A percentile compares a stretch with the other conserved stretches of the same genome.
These are phyloP conservation scores for Wickerhamiella siamensis DNA, from an alignment of 805 yeast genomes.

Conservation along the genomic window DNA sequence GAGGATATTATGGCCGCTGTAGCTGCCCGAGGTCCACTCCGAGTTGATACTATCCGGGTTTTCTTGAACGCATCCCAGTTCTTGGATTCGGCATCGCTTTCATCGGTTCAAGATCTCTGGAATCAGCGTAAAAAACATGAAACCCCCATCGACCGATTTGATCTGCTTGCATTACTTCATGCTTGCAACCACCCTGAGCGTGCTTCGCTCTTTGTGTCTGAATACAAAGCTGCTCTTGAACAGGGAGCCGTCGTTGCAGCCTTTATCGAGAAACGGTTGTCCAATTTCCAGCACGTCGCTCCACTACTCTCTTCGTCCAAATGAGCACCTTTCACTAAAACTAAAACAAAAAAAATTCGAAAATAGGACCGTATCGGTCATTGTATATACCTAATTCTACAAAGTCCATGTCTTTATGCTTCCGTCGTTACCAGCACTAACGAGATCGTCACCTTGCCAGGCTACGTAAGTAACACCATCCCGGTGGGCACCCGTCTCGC, in stretches of 20 bases:
- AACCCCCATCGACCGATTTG: constrained; percentile 11
- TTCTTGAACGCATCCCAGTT: constrained; percentile 12
- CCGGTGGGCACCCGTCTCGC: constrained; percentile 68
- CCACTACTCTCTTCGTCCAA: too few species aligned
- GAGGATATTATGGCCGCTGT: constrained; percentile 8
- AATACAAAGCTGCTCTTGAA: neutral
- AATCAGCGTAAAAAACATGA: constrained; percentile 4
- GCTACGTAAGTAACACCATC: constrained; percentile 66
- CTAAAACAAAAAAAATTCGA: too few species aligned
- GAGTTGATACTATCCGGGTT: constrained; percentile 14
- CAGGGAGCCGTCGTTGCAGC: too few species aligned
- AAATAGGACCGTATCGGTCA: too few species aligned
- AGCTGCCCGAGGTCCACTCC: neutral
- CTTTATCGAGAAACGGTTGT: too few species aligned
- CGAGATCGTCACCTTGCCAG: constrained; percentile 45
- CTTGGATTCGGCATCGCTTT: constrained; percentile 2
- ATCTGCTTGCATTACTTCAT: constrained; percentile 15
- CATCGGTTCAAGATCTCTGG: constrained; percentile 12
- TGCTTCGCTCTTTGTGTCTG: constrained; percentile 5
- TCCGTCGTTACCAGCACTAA: constrained; percentile 71
- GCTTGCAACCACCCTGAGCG: constrained; percentile 15
- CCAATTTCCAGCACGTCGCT: too few species aligned
- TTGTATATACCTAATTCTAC: neutral
- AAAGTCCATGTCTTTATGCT: constrained; percentile 58
- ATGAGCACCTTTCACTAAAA: too few species aligned